phyloP scores from a whole-genome alignment of 768 basidiomycete genomes.

The Suillus alpinus region DNA sequence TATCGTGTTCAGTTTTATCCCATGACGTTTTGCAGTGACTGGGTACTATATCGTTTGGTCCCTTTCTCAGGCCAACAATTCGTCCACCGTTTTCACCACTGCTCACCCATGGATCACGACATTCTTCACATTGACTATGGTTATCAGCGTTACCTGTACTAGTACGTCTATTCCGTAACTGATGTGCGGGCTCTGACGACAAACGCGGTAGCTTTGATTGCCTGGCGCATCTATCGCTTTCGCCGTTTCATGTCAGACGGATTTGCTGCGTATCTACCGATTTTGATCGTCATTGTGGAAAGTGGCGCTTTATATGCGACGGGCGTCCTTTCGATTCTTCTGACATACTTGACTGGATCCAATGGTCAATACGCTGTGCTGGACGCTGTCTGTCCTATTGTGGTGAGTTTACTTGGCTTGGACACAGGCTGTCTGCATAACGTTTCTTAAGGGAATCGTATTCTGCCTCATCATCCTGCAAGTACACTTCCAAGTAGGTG shows the following conservation, averaged over 20 bases:
- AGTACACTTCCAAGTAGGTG: constrained; percentile 7
- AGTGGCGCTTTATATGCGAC: constrained; percentile 7
- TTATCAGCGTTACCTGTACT: too few relatives aligned
- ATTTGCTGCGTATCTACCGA: neutral
- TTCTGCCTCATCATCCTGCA: constrained; percentile 8
- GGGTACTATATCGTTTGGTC: too few relatives aligned
- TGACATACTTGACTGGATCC: neutral
- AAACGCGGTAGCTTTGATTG: neutral
- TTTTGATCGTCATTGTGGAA: constrained; percentile 6
- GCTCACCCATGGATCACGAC: too few relatives aligned
- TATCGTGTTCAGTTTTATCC: too few relatives aligned
- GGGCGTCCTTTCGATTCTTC: constrained; percentile 1
- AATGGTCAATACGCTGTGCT: constrained; percentile 1
- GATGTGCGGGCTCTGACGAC: neutral
- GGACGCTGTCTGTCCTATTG: neutral
- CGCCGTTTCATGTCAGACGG: neutral
- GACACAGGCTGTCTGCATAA: neutral
- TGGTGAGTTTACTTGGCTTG: neutral
- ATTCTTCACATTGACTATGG: too few relatives aligned
- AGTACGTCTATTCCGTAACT: too few relatives aligned
- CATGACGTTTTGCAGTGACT: too few relatives aligned
- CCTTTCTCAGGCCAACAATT: neutral
- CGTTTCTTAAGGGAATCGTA: neutral
- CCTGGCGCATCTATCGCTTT: constrained; percentile 5
- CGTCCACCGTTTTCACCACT: neutral